Percentiles rank a stretch among this genome's conserved stretches.
Evolutionary conservation across 768 basidiomycete species (phyloP).

Genomic region (Tricholoma bakamatsutake): DNA sequence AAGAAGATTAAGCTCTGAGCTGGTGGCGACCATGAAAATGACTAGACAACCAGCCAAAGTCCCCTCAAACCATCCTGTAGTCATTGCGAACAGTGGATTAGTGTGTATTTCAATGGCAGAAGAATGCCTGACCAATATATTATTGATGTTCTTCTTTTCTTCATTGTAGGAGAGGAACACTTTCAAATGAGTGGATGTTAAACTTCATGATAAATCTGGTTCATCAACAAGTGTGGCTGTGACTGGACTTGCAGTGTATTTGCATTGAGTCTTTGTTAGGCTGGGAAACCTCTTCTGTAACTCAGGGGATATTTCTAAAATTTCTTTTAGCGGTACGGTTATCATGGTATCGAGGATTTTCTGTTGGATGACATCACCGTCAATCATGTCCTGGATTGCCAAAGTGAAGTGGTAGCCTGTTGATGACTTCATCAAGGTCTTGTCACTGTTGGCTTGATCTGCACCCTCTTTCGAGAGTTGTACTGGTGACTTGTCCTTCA

Average conservation of each 20-base stretch:
- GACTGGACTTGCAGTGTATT: background rate
- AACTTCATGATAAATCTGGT: too few relatives aligned
- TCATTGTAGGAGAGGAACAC: too few relatives aligned
- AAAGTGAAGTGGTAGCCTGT: slow-evolving; percentile 2
- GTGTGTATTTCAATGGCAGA: too few relatives aligned
- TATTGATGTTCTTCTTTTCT: too few relatives aligned
- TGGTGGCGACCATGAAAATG: too few relatives aligned
- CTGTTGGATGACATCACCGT: background rate
- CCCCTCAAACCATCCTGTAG: too few relatives aligned
- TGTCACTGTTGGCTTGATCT: background rate
- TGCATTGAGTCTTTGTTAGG: background rate
- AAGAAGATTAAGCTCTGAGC: too few relatives aligned
- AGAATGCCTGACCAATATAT: too few relatives aligned
- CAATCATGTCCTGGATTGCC: slow-evolving; percentile 1
- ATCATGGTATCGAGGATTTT: background rate
- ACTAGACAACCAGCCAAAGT: too few relatives aligned
- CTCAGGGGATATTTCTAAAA: background rate
- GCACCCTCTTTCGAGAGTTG: background rate
- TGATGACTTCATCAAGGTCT: background rate
- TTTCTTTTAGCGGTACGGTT: background rate
- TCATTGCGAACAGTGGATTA: too few relatives aligned
- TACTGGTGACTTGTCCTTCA: background rate
- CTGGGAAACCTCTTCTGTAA: background rate
- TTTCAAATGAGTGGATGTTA: too few relatives aligned
- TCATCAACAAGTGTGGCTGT: background rate